Base-by-base conservation (phyloP, 768 basidiomycete genomes). In the Clitopilus hobsonii region DNA sequence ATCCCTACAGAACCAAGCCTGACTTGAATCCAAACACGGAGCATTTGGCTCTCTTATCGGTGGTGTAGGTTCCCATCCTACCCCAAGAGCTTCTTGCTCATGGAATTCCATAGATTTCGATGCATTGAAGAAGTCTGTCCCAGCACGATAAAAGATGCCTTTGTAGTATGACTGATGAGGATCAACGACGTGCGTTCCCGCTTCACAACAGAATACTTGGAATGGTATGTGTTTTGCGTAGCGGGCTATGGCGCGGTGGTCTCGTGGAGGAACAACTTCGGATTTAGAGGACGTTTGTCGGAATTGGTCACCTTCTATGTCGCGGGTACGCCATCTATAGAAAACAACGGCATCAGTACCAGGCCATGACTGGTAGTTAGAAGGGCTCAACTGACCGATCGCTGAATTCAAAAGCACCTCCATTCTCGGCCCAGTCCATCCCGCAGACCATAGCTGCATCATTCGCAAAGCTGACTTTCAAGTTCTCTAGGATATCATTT, bases 371-470 rank as follows among this genome's bases (percentile, higher is more conserved):
- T 18, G n/a, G 30, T 26, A n/a, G 20, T 58, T 11, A 53, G 28
- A 51, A 3, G 41, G 55, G 3, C 13, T 26, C 4, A 29, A 20
- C 3, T 23, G 60, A 92, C 94, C 96, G 80, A 70, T 98, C 96
- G 16, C 95, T 98, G 72, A 97, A 98, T 61, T 98, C 94, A 77
- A 98, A 99, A 71, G 93, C 89, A 0, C 94, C 94, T 59, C 94
- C 91, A 64, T 94, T 90, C 70, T 99, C 95, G 10, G 94, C 96
- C 97, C 97, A 99, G 66, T 99, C 97, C 96, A 98, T 98, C n/a
- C 95, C 96, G 66, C 97, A 98, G 1, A 98, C 94, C 92, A 99
- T 93, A 0, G 94, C 92, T 2, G 97, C 97, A 60, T 94, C 84
- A 66, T 98, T 99, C 27, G 82, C 81, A 60, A 89, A 79, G 67